Evolutionary conservation across 1,284 basidiomycete species (phyloP).

Genomic region (Rhizopogon parksii): DNA sequence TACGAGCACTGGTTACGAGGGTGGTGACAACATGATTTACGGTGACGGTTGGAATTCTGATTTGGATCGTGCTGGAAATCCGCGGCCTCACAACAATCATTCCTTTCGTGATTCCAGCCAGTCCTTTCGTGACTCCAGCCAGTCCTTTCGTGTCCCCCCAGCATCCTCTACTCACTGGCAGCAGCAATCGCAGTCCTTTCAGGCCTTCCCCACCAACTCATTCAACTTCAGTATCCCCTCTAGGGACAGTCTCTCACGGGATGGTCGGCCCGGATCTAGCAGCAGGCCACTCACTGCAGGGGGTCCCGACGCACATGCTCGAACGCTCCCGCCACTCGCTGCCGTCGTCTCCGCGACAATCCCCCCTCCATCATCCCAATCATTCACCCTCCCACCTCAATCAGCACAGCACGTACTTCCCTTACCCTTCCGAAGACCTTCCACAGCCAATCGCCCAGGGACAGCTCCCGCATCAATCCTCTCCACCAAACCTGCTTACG

Average conservation of each 20-base stretch:
- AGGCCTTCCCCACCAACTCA: constrained; percentile 45
- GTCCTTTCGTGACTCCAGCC: constrained; percentile 65
- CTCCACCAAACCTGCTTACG: constrained; percentile 38
- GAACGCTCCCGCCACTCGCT: constrained; percentile 64
- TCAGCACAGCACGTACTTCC: constrained; percentile 42
- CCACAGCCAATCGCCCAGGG: constrained; percentile 48
- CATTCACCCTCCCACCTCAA: constrained; percentile 28
- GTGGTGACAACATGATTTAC: constrained; percentile 37
- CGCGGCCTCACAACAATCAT: constrained; percentile 37
- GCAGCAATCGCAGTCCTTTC: constrained; percentile 60
- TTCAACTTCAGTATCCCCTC: constrained; percentile 44
- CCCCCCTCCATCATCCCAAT: constrained; percentile 37
- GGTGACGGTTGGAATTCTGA: constrained; percentile 31
- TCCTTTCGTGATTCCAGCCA: constrained; percentile 67
- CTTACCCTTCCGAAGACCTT: constrained; percentile 38
- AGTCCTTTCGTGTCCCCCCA: constrained; percentile 58
- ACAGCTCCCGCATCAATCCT: constrained; percentile 57
- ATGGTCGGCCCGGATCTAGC: constrained; percentile 41
- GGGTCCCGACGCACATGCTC: constrained; percentile 31
- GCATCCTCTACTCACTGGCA: constrained; percentile 32
- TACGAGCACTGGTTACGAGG: constrained; percentile 66
- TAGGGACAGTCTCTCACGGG: constrained; percentile 23
- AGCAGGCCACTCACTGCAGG: constrained; percentile 41
- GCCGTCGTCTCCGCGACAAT: constrained; percentile 63
- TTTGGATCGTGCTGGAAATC: constrained; percentile 31